Evolutionary conservation across 2,329 filamentous ascomycete genomes (phyloP), one percentile per base, ranked within the genome.

Genomic region (Cercospora sp.): DNA sequence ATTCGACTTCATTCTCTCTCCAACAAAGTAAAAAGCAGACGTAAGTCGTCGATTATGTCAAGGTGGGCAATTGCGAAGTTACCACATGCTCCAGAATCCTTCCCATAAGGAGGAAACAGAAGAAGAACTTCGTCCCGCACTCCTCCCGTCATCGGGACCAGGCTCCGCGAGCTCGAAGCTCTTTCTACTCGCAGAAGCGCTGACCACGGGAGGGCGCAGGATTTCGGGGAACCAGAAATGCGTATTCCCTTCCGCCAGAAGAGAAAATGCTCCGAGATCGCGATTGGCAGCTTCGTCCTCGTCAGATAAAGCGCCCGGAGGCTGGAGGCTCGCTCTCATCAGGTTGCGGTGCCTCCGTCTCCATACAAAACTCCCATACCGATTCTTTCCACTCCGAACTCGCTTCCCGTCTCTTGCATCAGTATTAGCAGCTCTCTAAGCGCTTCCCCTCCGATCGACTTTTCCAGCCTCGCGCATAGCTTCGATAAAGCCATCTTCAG

Each of bases 401-500:
- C 49, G 49, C 12, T 24, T 53, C 6, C 49, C 49, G 24, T 24
- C 49, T 53, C 24, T 53, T 53, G 21, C 24, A 53, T 24, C 21
- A 28, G 24, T 13, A 28, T 5, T 24, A 53, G 49, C 51, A 26
- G 62, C 62, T 37, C 30, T 43, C 62, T 65, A 65, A 43, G 62
- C 62, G 32, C 62, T 65, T 37, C 16, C 66, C 12, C 63, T 72
- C 3, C 61, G 69, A 65, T 77, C 76, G 28, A 77, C 73, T 65
- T 80, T 80, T 5, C 80, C 79, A 9, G 79, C 79, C 61, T 78
- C 78, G 26, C 79, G 67, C 18, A 81, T 76, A 32, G 72, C 75
- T 8, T 68, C 69, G 61, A 81, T 78, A 67, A 83, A 81, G 12
- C 78, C 78, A 53, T 83, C 81, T 65, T 80, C 82, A n/a, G 61